Base-by-base conservation (phyloP, 2,329 filamentous ascomycete species). In the Scolecobasidium constrictum region DNA sequence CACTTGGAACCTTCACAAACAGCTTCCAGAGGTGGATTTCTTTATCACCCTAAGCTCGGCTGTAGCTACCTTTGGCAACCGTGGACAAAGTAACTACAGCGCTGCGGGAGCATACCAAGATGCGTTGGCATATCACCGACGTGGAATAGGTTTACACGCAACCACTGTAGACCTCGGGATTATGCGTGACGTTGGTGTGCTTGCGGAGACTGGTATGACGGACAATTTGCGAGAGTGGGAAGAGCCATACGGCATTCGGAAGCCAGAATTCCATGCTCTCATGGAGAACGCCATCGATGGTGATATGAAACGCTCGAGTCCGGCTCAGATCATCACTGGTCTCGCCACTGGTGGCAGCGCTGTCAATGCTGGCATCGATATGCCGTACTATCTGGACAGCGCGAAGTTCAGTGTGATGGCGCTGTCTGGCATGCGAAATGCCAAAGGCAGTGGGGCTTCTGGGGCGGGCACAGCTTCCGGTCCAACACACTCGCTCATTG, bases 61-160 rank as follows among this genome's bases (percentile, higher is more conserved):
- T 4, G 40, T 36, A 3, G 41, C 48, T 9, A 45, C 53, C 12
- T 7, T 50, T n/a, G 53, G 42, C 4, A 15, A 48, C 17, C 35
- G 47, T 2, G 48, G 52, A 5, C 52, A 56, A 38, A 51, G 5
- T 13, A 47, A 51, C 6, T 59, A 59, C 46, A 56, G 50, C 6
- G 46, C 56, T 16, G 52, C 47, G 6, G 58, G 58, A 40, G 47
- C 57, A 3, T 60, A 57, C 42, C 46, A 58, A 12, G 57, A 60
- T 37, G 42, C 47, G 2, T 38, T 59, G 6, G 55, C 53, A 6
- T 48, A 48, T 0, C 47, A 56, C 18, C 52, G 54, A 11, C 49
- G 41, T 12, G 5, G 9, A 7, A 38, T 33, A 5, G 50, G 50
- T 3, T 46, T 53, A 3, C 37, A 43, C 31, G 48, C 38, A 7